Evolutionary conservation across 2,329 filamentous ascomycete species (phyloP), one percentile per base, ranked within the genome.

Genomic region (Arachnomyces sp.): DNA sequence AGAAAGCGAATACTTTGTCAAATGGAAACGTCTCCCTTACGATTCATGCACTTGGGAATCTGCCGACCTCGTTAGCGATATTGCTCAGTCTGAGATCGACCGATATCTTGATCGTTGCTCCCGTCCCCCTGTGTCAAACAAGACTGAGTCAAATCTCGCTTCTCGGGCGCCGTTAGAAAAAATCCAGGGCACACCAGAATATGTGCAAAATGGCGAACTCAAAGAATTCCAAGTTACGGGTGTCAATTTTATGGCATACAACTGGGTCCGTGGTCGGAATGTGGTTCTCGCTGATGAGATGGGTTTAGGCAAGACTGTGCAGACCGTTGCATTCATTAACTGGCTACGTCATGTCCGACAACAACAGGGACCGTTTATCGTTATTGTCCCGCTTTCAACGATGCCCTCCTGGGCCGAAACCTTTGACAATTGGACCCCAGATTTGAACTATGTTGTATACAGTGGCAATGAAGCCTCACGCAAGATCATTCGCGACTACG

Each of bases 351-450:
- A 96, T 63, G 81, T 88, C 43, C 80, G 90, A 50, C 75, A 75
- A 36, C 92, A 98, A 60, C 86, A 96, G 62, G 92, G 92, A 0
- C 92, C 92, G 0, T 96, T 95, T 57, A 78, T 98, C 32, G 90
- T 96, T 44, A 87, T 96, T n/a, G 92, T 95, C 6, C 92, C 92
- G 18, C 74, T 98, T 16, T 96, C 90, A 45, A 95, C 94, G 35
- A 95, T 98, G 68, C 90, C 92, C 5, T 88, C 92, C 2, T 98
- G 92, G 92, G 92, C 87, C 34, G 92, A 98, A 56, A 98, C 92
- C 0, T 95, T 98, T 64, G 92, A 95, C 62, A 74, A 84, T 48
- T 98, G 92, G 92, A 82, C 92, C 2, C 92, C 92, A 0, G 90
- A 96, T 57, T 67, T 96, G 47, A 96, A 98, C 63, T 96, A 95